Conservation (phyloP, 257 asterid genomes). For the Solanum neorickii region DNA sequence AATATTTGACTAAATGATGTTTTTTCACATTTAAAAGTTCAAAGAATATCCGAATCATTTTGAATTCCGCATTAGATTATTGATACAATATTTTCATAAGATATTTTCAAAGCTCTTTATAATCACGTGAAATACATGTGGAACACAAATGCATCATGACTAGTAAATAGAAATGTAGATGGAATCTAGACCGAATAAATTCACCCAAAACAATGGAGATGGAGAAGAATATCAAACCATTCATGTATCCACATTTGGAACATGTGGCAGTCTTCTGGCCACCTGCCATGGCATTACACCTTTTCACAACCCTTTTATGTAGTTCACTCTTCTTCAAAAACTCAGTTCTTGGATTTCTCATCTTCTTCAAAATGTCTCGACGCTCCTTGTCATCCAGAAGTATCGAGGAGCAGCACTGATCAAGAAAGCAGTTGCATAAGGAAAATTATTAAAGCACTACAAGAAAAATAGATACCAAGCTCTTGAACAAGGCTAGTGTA, state of each 20-base stretch:
- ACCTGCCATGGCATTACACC: slow-evolving; percentile 47
- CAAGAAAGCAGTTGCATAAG: neutral
- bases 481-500: neutral
- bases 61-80: neutral
- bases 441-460: neutral
- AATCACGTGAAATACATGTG: neutral
- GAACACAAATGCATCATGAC: neutral
- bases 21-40: neutral
- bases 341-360: slow-evolving; percentile 61
- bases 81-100: neutral
- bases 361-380: slow-evolving; percentile 37
- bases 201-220: neutral
- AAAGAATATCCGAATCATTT: neutral
- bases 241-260: slow-evolving; percentile 58
- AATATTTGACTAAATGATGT: neutral
- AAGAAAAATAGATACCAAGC: neutral
- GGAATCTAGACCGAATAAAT: neutral
- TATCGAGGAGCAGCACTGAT: slow-evolving; percentile 63
- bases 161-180: neutral
- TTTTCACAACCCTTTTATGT: slow-evolving; percentile 42
- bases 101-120: neutral
- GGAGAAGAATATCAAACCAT: slow-evolving; percentile 41
- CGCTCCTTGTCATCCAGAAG: slow-evolving; percentile 57
- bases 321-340: slow-evolving; percentile 46
- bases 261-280: slow-evolving; percentile 38